Base-by-base conservation (phyloP, 192 early-diverging fungal species). In the Cetraspora pellucida region DNA sequence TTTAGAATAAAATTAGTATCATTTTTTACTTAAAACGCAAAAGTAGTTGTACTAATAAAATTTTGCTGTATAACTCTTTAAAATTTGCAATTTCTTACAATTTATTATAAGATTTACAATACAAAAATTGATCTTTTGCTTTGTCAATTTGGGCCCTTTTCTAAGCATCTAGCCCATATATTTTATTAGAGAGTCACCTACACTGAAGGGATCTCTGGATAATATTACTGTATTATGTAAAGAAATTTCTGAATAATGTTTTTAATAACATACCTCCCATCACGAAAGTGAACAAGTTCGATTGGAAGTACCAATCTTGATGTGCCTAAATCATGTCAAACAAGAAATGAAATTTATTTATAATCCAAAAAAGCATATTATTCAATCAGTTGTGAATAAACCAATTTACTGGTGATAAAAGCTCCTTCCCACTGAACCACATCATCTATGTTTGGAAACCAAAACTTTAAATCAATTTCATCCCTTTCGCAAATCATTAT, bases 361-460 rank as follows among this genome's bases (percentile, higher is more conserved):
- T 54, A 70, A 70, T 46, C 14, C 19, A 13, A 70, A 70, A 10
- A 31, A 72, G 1, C 17, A 52, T 25, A 19, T 17, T 19, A 17
- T 30, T 27, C 19, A 30, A 30, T 30, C 30, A 27, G 23, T 57
- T 7, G 54, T 9, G 16, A 10, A 21, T n/a, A 13, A 8, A 74
- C 11, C 17, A 17, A 82, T 80, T 82, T 81, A 92, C 90, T 91
- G 10, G 90, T 82, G 46, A 93, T 73, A 78, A 92, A 93, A 11
- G 90, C 88, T 10, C 91, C 89, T 30, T 86, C 74, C 91, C 91
- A 92, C n/a, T 78, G 78, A 4, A 79, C 69, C 21, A 80, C 80
- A 47, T 88, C 83, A 50, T 77, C 64, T 31, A 88, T 49, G 10
- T 77, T 87, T 1, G 92, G 92, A 65, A 88, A 91, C 23, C 70